phyloP scores from a whole-genome alignment of 352 stramenopile species.

The Globisporangium nunn region DNA sequence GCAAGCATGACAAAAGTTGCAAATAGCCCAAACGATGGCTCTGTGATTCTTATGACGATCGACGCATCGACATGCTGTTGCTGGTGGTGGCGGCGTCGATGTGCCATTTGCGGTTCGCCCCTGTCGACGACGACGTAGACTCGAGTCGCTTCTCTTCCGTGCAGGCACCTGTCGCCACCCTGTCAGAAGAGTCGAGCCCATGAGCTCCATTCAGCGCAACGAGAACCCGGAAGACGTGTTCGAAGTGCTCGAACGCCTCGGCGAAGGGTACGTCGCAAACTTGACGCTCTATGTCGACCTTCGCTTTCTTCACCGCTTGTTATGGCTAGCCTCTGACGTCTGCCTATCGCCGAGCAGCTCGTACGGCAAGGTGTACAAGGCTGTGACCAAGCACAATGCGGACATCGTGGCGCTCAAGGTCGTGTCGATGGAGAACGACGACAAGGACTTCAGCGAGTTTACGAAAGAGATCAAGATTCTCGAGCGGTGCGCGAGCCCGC shows the following conservation, averaged over 20 bases:
- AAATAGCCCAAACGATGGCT: too few relatives aligned
- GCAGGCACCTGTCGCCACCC: too few relatives aligned
- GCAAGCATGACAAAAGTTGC: too few relatives aligned
- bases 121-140: too few relatives aligned
- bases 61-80: too few relatives aligned
- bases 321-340: background rate
- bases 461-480: constrained; percentile 86
- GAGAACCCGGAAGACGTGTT: constrained; percentile 66
- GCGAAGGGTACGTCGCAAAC: constrained; percentile 34
- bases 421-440: constrained; percentile 74
- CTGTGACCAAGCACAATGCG: constrained; percentile 45
- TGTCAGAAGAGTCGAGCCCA: constrained; percentile 5
- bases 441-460: constrained; percentile 50
- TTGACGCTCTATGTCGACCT: too few relatives aligned
- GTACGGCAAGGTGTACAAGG: constrained; percentile 84
- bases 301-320: too few relatives aligned
- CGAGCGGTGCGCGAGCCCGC: constrained; percentile 67
- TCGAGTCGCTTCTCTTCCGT: background rate
- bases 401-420: constrained; percentile 80
- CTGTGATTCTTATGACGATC: too few relatives aligned
- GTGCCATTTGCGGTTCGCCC: too few relatives aligned
- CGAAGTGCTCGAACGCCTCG: constrained; percentile 68
- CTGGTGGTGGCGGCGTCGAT: too few relatives aligned
- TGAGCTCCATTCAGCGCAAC: constrained; percentile 58
- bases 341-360: constrained; percentile 23